Percentiles rank a stretch among this genome's conserved stretches.
These are phyloP conservation scores for Rachicladosporium sp. DNA, from an alignment of 2,329 filamentous ascomycete genomes.

Conservation along the genomic window DNA sequence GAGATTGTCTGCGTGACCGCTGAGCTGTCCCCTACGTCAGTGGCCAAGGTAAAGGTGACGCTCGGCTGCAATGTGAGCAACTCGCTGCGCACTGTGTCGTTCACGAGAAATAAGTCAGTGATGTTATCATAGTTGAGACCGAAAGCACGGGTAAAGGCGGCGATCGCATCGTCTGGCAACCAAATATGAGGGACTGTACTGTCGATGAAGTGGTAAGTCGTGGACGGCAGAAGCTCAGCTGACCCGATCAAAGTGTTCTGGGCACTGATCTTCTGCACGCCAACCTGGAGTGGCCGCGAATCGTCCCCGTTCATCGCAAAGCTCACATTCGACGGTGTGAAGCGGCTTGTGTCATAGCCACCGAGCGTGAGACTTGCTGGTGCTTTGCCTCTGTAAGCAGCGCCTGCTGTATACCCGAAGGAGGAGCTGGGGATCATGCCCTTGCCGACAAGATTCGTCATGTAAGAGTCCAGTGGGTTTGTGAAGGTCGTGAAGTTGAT, in stretches of 20 bases:
- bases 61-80: constrained; percentile 17
- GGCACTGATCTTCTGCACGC: constrained; percentile 18
- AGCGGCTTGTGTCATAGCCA: constrained; percentile 27
- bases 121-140: constrained; percentile 21
- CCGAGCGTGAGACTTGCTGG: constrained; percentile 27
- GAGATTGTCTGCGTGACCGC: constrained; percentile 22
- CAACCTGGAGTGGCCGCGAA: constrained; percentile 22
- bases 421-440: constrained; percentile 23
- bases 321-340: constrained; percentile 20
- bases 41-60: constrained; percentile 24
- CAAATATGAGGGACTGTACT: constrained; percentile 53
- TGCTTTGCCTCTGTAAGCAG: constrained; percentile 22
- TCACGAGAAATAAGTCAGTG: constrained; percentile 22
- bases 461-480: constrained; percentile 23
- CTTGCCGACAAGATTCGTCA: constrained; percentile 20
- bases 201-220: constrained; percentile 39
- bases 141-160: constrained; percentile 25
- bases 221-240: constrained; percentile 16
- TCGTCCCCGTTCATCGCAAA: constrained; percentile 21
- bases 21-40: constrained; percentile 14
- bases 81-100: constrained; percentile 18
- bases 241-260: constrained; percentile 12
- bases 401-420: constrained; percentile 28
- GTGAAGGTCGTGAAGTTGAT: constrained; percentile 25
- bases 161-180: constrained; percentile 39